Conservation (phyloP, 192 early-diverging fungal genomes). For the Umbelopsis ramanniana region DNA sequence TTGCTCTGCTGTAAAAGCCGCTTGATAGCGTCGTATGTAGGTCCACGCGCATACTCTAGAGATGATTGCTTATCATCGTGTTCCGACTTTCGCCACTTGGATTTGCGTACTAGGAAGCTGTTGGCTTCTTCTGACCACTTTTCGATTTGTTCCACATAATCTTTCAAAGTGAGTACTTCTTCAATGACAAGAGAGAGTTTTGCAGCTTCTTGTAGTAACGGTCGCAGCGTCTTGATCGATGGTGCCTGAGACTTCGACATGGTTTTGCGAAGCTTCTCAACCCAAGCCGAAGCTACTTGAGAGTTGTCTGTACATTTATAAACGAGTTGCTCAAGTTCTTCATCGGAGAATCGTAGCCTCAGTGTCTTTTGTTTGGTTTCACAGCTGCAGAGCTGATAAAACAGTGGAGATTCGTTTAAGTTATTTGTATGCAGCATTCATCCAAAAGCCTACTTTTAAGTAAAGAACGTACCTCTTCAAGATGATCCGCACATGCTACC, state of each 20-base stretch:
- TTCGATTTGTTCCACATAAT: constrained; percentile 43
- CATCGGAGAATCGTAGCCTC: constrained; percentile 40
- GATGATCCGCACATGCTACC: constrained; percentile 70
- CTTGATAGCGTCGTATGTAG: constrained; percentile 34
- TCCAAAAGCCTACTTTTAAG: background rate
- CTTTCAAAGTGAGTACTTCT: constrained; percentile 38
- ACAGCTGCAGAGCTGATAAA: constrained; percentile 46
- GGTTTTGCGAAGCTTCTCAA: constrained; percentile 29
- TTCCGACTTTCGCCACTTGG: constrained; percentile 19
- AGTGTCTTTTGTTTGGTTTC: constrained; percentile 36
- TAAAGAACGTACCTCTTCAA: constrained; percentile 40
- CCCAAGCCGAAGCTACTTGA: constrained; percentile 41
- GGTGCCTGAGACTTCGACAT: constrained; percentile 44
- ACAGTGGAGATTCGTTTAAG: background rate
- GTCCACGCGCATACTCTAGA: background rate
- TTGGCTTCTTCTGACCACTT: constrained; percentile 53
- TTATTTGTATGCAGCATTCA: background rate
- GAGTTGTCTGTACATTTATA: constrained; percentile 34
- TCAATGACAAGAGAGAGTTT: constrained; percentile 43
- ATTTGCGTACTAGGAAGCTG: constrained; percentile 41
- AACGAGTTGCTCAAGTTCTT: constrained; percentile 37
- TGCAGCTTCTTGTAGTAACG: constrained; percentile 45
- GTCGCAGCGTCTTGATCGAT: constrained; percentile 44
- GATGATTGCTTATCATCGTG: background rate
- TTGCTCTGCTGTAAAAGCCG: constrained; percentile 36